Conservation (phyloP, 2,329 filamentous ascomycete species). For the Penicillium sp. region DNA sequence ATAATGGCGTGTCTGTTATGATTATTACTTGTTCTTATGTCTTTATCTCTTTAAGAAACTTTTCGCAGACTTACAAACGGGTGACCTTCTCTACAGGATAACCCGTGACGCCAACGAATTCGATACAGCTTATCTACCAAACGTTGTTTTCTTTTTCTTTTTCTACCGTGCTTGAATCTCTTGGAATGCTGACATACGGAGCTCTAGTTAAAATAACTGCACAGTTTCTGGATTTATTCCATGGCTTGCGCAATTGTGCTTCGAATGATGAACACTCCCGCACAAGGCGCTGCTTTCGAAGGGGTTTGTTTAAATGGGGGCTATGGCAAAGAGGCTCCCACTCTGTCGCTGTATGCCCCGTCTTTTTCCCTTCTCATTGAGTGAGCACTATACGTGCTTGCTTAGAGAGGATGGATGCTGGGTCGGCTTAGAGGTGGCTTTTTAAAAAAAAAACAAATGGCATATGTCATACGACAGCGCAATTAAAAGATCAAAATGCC, state of each 20-base stretch:
- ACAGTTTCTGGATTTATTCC: neutral
- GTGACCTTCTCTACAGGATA: slow-evolving; percentile 5
- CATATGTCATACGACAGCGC: neutral
- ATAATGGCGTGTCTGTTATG: slow-evolving; percentile 3
- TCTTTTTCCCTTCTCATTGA: slow-evolving; percentile 34
- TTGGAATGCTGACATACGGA: slow-evolving; percentile 1
- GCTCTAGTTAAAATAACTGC: neutral
- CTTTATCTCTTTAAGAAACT: slow-evolving; percentile 5
- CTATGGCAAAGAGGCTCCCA: neutral
- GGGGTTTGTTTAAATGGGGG: neutral
- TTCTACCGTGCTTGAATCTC: neutral
- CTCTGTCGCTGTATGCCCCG: slow-evolving; percentile 17
- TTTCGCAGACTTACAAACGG: slow-evolving; percentile 4
- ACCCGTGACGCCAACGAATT: slow-evolving; percentile 9
- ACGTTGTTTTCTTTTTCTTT: neutral
- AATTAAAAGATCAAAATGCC: neutral
- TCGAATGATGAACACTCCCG: neutral
- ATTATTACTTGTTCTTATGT: neutral
- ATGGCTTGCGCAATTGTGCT: neutral
- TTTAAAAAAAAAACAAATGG: neutral
- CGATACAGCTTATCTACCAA: slow-evolving; percentile 11
- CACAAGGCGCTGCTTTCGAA: neutral
- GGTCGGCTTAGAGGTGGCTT: neutral
- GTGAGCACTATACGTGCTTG: slow-evolving; percentile 32
- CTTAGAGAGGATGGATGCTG: slow-evolving; percentile 31